These are phyloP conservation scores for Botrytis paeoniae DNA, from an alignment of 2,329 filamentous ascomycete genomes.

Conservation along the genomic window DNA sequence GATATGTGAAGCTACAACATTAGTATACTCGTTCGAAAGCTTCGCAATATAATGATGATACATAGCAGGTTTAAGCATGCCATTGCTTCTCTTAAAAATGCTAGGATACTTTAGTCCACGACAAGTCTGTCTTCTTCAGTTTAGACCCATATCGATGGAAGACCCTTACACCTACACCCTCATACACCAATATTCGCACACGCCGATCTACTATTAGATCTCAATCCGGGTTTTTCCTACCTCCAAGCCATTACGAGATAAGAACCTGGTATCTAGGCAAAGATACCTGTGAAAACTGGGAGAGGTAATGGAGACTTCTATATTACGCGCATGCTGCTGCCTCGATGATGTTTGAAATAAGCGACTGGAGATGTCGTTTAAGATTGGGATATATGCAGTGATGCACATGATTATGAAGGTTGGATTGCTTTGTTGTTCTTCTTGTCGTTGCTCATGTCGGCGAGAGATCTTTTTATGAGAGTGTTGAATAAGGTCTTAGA, in stretches of 20 bases:
- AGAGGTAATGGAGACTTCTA: not conserved
- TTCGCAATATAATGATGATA: too few relatives aligned
- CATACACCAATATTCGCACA: not conserved
- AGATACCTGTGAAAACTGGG: not conserved
- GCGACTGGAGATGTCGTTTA: not conserved
- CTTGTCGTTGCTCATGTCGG: not conserved
- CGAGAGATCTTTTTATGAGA: not conserved
- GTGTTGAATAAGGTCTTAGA: not conserved
- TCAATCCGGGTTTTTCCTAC: not conserved
- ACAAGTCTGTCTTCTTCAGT: too few relatives aligned
- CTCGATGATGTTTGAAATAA: fast-evolving
- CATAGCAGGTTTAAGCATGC: not conserved
- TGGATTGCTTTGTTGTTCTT: not conserved
- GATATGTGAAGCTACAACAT: not conserved
- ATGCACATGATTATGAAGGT: fast-evolving
- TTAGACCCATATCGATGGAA: too few relatives aligned
- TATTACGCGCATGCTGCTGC: not conserved
- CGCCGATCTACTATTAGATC: too few relatives aligned
- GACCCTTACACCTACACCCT: too few relatives aligned
- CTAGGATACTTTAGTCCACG: too few relatives aligned
- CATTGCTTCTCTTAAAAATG: too few relatives aligned
- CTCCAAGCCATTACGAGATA: fast-evolving
- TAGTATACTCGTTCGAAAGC: not conserved
- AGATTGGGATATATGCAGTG: not conserved
- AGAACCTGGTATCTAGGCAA: not conserved